Evolutionary conservation across 1,284 basidiomycete genomes (phyloP), one percentile per base, ranked within the genome.

Genomic region (Abortiporus biennis): DNA sequence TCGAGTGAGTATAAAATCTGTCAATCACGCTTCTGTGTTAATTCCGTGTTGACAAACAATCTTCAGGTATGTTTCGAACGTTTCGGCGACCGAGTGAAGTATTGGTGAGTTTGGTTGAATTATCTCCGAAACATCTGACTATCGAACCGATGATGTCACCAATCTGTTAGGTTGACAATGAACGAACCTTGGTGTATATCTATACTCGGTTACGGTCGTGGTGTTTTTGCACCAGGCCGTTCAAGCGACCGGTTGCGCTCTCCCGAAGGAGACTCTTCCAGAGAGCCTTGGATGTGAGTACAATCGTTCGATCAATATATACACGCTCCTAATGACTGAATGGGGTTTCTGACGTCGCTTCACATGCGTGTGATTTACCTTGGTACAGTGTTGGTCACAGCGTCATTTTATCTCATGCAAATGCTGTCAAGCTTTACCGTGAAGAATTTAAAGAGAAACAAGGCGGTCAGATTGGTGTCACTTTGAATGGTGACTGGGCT

Each of bases 121-220:
- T 15, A 34, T n/a, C n/a, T n/a, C n/a, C n/a, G n/a, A n/a, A n/a
- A n/a, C n/a, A n/a, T n/a, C n/a, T n/a, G n/a, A n/a, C n/a, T n/a
- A n/a, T n/a, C n/a, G n/a, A n/a, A n/a, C n/a, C n/a, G n/a, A n/a
- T n/a, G n/a, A n/a, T n/a, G n/a, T n/a, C n/a, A n/a, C n/a, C n/a
- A n/a, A n/a, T 8, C 27, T 30, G 16, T 11, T 16, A 80, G 78
- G 79, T 65, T 81, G 35, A 83, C 79, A 0, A 62, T 83, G 59
- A 87, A 87, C 57, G 84, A 88, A 64, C 84, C 82, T 1, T 86
- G 78, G 80, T 80, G 78, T 51, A 67, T 81, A 42, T 72, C 84
- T n/a, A 68, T 78, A 36, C 70, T 84, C 24, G 85, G 85, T 2
- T 80, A 84, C 53, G 78, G 75, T 20, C 67, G 74, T 32, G 82